These are phyloP conservation scores for Yarrowia keelungensis DNA, from an alignment of 805 yeast species.

Conservation along the genomic window DNA sequence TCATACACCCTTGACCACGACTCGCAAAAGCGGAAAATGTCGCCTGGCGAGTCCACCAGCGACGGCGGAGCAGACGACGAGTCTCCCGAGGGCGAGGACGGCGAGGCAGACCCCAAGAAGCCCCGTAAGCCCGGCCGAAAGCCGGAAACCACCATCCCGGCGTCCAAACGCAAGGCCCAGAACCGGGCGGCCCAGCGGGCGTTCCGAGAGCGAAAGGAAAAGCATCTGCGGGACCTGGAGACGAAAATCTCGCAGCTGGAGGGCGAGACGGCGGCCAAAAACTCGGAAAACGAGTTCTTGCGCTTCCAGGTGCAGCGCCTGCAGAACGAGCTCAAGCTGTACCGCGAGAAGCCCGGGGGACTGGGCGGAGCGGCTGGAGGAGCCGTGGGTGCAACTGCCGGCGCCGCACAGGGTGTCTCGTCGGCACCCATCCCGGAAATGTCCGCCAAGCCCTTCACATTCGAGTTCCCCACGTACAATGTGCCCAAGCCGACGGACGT, in stretches of 20 bases:
- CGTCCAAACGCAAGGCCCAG: constrained; percentile 91
- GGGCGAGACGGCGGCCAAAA: constrained; percentile 68
- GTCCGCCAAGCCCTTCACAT: constrained; percentile 51
- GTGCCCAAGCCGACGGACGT: constrained; percentile 1
- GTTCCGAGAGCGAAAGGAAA: constrained; percentile 91
- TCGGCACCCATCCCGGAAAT: constrained; percentile 27
- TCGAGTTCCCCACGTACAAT: constrained; percentile 62
- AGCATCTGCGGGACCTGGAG: constrained; percentile 83
- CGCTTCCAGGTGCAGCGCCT: constrained; percentile 77
- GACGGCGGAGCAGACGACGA: constrained; percentile 34
- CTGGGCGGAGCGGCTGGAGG: background rate
- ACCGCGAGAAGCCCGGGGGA: constrained; percentile 52
- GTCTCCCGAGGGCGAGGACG: constrained; percentile 30
- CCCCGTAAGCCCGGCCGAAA: constrained; percentile 71
- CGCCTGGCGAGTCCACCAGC: constrained; percentile 14
- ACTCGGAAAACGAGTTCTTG: constrained; percentile 74
- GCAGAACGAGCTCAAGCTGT: constrained; percentile 71
- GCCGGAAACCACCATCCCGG: constrained; percentile 78
- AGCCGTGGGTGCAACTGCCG: background rate
- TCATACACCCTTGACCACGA: constrained; percentile 25
- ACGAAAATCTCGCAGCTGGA: constrained; percentile 76
- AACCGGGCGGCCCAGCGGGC: constrained; percentile 99
- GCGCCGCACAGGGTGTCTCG: constrained; percentile 39
- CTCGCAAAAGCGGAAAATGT: constrained; percentile 22
- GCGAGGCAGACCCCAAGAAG: constrained; percentile 28